Base-by-base conservation (phyloP, 75 land plant species). In the Cunninghamia lanceolata region DNA sequence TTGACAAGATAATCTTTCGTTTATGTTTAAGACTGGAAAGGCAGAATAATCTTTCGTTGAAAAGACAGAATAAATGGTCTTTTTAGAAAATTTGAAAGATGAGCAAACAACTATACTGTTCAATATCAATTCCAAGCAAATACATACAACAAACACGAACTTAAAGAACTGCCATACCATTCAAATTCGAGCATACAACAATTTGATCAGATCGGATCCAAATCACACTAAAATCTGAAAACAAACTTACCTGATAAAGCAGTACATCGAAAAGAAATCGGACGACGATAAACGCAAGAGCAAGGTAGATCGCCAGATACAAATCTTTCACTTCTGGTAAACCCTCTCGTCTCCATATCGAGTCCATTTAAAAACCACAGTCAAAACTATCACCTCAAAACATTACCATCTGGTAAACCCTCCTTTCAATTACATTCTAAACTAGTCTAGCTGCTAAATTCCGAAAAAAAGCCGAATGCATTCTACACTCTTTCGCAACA, bases 221-320 rank as follows among this genome's bases (percentile, higher is more conserved):
- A 19, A 43, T 32, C 75, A 68, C 10, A 13, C 7, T n/a, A 71
- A 52, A 75, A 71, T 4, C 70, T 52, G 76, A 32, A 25, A 80
- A 86, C 11, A 84, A 90, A 3, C 86, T 75, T 82, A 93, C 95
- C 53, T 90, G 91, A 84, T 85, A 92, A 38, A 94, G 38, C 84
- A 86, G 84, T 85, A 42, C 82, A 66, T 94, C 92, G 42, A 94
- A 54, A 19, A 91, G 46, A 45, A 87, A 90, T 80, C 89, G 77
- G 28, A 89, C 91, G 21, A 66, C 86, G 47, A 89, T 14, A 87
- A 89, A 92, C 30, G 70, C 86, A 35, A 92, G 21, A 9, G 92
- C 89, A 88, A 92, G 89, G 86, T 59, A 84, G 30, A 92, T 16
- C 15, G 88, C 89, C 46, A 88, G 17, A 77, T 84, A 17, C 80